Evolutionary conservation across 331 rosid genomes (phyloP).

Genomic region (Cucumis variabilis): DNA sequence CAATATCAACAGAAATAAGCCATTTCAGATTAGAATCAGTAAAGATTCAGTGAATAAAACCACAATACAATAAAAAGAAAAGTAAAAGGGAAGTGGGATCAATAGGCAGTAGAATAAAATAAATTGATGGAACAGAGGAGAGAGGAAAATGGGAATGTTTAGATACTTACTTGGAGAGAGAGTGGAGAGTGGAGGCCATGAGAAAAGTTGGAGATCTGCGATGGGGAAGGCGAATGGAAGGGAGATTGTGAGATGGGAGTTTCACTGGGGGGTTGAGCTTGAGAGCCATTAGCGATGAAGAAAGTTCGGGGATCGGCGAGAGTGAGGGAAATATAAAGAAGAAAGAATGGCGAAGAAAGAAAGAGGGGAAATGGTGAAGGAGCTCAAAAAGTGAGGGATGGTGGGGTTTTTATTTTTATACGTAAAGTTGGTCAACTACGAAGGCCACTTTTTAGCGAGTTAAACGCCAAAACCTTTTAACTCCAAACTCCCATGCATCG

Average conservation of each 20-base stretch:
- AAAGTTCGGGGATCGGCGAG: not conserved
- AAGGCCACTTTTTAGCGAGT: too few relatives aligned
- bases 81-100: too few relatives aligned
- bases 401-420: not conserved
- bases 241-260: not conserved
- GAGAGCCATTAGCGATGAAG: not conserved
- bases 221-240: not conserved
- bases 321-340: not conserved
- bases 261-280: not conserved
- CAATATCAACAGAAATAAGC: not conserved
- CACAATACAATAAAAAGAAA: too few relatives aligned
- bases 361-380: not conserved
- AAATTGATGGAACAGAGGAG: too few relatives aligned
- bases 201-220: conserved; percentile 6
- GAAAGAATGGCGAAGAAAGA: conserved; percentile 2
- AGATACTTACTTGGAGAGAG: conserved; percentile 19
- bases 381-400: not conserved
- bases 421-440: not conserved
- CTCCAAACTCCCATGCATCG: not conserved
- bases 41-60: not conserved
- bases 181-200: conserved; percentile 24
- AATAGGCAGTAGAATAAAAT: too few relatives aligned
- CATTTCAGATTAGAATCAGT: not conserved
- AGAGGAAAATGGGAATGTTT: not conserved
- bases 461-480: not conserved